Base-by-base conservation (phyloP, 495 filamentous ascomycete genomes). In the Astrothelium macrocarpum region DNA sequence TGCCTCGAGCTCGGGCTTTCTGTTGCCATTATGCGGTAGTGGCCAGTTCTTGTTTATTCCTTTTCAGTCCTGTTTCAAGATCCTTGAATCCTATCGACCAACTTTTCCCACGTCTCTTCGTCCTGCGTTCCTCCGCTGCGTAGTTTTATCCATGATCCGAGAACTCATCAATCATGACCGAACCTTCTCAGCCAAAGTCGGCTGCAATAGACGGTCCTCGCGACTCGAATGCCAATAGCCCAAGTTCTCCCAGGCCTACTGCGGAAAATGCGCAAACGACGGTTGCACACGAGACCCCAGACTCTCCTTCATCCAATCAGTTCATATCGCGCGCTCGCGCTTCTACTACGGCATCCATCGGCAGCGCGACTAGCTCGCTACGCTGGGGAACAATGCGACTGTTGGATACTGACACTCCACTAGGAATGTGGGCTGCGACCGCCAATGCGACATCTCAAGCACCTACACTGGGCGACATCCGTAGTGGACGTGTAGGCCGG, bases 341-440 rank as follows among this genome's bases (percentile, higher is more conserved):
- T 32, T 67, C 68, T 5, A 73, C 70, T 26, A 70, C 49, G 2
- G n/a, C 49, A 68, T 61, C 62, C 63, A 46, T 68, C 73, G 60
- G 62, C 46, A 56, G 53, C 31, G 23, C 74, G 66, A 43, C 68
- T 56, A 46, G 66, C 66, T 53, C 72, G 71, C 5, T 60, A 78
- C 76, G 76, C 43, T 75, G 73, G 34, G 78, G 77, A 1, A 80
- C 80, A 12, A 68, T 76, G 18, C 77, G 73, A 25, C 78, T 84
- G 49, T 66, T 76, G 29, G 74, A 80, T 53, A 80, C 80, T 0
- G 74, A 71, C 42, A 77, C 78, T 11, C 82, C 80, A 9, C 72
- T 75, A 25, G 80, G 81, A 29, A 79, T 84, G 72, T 80, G 78
- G 72, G 77, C 81, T 43, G 81, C 81, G 10, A 82, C 80, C 0